Percentiles rank a stretch among this genome's conserved stretches.
These are phyloP conservation scores for Cyberlindnera mississippiensis DNA, from an alignment of 805 yeast species.

Conservation along the genomic window DNA sequence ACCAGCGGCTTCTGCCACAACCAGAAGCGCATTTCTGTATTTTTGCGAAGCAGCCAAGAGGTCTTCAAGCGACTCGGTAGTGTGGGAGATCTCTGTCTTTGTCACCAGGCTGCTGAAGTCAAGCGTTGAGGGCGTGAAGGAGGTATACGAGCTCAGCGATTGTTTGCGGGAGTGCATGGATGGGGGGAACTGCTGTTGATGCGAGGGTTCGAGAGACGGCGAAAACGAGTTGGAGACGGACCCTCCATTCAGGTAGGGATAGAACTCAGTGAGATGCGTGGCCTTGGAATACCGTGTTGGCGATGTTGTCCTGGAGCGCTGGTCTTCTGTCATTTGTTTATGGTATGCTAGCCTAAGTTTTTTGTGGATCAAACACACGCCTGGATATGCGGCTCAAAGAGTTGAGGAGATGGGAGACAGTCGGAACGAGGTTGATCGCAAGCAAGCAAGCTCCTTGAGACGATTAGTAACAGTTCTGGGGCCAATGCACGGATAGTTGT, in stretches of 20 bases:
- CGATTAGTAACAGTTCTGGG: no score
- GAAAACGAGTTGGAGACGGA: neutral
- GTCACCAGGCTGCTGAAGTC: slow-evolving; percentile 62
- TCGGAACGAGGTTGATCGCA: no score
- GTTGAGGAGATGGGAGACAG: no score
- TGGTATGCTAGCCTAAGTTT: no score
- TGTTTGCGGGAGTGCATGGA: slow-evolving; percentile 15
- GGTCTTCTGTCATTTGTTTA: slow-evolving; percentile 6
- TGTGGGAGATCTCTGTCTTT: slow-evolving; percentile 51
- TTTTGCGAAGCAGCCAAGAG: slow-evolving; percentile 43
- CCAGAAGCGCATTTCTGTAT: slow-evolving; percentile 43
- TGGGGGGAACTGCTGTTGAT: slow-evolving; percentile 23
- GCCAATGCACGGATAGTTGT: no score
- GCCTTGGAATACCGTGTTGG: slow-evolving; percentile 25
- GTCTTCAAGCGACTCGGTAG: slow-evolving; percentile 44
- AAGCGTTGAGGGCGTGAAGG: slow-evolving; percentile 38
- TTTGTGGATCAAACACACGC: no score
- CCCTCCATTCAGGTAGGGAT: slow-evolving; percentile 27
- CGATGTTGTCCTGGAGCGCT: slow-evolving; percentile 25
- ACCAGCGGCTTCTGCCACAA: slow-evolving; percentile 57
- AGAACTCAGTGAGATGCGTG: slow-evolving; percentile 27
- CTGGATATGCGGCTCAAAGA: no score
- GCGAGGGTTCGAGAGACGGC: slow-evolving; percentile 3
- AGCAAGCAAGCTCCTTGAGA: no score
- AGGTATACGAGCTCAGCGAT: slow-evolving; percentile 25